These are phyloP conservation scores for Talaromyces liani DNA, from an alignment of 495 filamentous ascomycete species.

Conservation along the genomic window DNA sequence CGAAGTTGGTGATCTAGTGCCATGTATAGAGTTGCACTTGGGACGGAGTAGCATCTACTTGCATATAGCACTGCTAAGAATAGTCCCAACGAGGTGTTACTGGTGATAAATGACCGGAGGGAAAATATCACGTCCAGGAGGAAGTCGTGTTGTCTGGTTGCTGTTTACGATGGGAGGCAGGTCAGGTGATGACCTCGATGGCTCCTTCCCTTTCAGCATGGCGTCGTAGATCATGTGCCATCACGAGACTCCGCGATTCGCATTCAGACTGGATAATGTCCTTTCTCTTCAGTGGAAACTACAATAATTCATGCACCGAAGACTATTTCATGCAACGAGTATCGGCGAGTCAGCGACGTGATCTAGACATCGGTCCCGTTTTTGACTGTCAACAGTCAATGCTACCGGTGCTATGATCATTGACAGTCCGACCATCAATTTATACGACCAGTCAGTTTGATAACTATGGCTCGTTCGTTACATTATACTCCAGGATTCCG, in stretches of 20 bases:
- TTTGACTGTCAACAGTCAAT: background rate
- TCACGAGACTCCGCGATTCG: background rate
- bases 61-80: constrained; percentile 1
- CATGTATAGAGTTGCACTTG: background rate
- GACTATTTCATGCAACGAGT: background rate
- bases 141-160: background rate
- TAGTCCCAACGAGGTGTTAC: constrained; percentile 1
- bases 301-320: background rate
- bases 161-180: background rate
- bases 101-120: background rate
- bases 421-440: background rate
- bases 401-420: background rate
- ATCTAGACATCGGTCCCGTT: background rate
- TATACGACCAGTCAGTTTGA: background rate
- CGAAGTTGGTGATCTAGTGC: background rate
- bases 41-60: background rate
- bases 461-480: background rate
- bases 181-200: background rate
- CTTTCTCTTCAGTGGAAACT: background rate
- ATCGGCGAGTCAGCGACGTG: background rate
- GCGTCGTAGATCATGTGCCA: background rate
- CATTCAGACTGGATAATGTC: background rate
- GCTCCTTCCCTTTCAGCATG: background rate
- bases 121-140: background rate
- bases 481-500: background rate